These are phyloP conservation scores for Sclerotinia borealis DNA, from an alignment of 2,329 filamentous ascomycete genomes.

Conservation along the genomic window DNA sequence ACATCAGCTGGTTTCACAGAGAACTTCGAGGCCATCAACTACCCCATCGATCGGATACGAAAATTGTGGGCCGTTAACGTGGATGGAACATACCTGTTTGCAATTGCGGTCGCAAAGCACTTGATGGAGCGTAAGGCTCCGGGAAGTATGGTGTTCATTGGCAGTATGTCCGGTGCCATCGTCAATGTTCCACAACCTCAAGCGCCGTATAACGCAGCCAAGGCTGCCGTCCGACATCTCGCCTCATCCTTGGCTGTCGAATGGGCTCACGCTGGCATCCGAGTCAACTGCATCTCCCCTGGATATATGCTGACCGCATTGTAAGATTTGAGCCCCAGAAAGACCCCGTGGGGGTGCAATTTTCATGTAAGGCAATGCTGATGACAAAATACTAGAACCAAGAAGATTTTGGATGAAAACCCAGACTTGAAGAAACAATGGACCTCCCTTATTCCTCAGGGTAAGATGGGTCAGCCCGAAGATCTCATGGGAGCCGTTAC, in stretches of 20 bases:
- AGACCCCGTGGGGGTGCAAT: constrained; percentile 1
- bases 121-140: constrained; percentile 73
- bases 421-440: constrained; percentile 84
- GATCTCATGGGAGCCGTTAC: constrained; percentile 92
- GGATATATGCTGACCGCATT: constrained; percentile 95
- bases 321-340: constrained; percentile 45
- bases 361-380: constrained; percentile 1
- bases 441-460: constrained; percentile 86
- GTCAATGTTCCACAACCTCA: constrained; percentile 96
- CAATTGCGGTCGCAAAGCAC: constrained; percentile 77
- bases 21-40: constrained; percentile 87
- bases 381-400: constrained; percentile 52
- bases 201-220: constrained; percentile 86
- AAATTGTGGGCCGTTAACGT: constrained; percentile 96
- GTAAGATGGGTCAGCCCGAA: constrained; percentile 86
- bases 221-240: constrained; percentile 85
- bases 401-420: constrained; percentile 92
- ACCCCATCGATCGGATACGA: constrained; percentile 84
- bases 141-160: constrained; percentile 90
- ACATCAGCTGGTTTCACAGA: constrained; percentile 96
- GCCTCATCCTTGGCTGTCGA: constrained; percentile 86
- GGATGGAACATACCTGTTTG: constrained; percentile 85
- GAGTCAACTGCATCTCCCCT: constrained; percentile 91
- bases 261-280: constrained; percentile 81
- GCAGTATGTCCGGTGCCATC: constrained; percentile 88